Base-by-base conservation (phyloP, 805 yeast genomes). In the Ogataea neopini region DNA sequence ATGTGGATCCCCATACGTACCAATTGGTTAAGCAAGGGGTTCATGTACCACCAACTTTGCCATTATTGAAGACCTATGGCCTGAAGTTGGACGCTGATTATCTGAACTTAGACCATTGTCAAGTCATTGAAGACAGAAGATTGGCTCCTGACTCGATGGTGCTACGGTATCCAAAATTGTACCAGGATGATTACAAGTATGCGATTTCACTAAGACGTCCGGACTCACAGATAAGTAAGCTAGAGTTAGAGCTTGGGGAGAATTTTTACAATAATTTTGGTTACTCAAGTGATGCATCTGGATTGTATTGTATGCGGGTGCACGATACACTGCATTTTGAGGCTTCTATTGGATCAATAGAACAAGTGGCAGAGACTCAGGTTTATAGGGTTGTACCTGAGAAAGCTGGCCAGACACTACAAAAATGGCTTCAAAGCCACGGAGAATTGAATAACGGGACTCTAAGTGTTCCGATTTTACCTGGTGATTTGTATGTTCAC, bases 141-240 rank as follows among this genome's bases (percentile, higher is more conserved):
- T 14, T 20, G 19, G 47, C 52, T 43, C 41, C 71, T 60, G 46
- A 57, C 60, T 79, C 85, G 0, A 61, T 62, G 1, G 64, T 71
- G 36, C 67, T 77, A 43, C 51, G 56, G 3, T 67, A 71, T 65
- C 30, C 49, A 1, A 59, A 64, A n/a, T 58, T 80, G 2, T 82
- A 80, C 54, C 65, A 68, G 35, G 59, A 75, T 3, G 83, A 81
- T 50, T 49, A 69, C 36, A 55, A 62, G 13, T 77, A 69, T 59
- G 54, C 54, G 14, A 55, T 66, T 4, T 69, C 79, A 1, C 59
- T 83, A 18, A 54, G 69, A 1, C 64, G 70, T 45, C 85, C 86
- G 2, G 22, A 48, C 0, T 66, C 76, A 55, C 51, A 63, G 45
- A 17, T 45, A 3, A 44, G 52, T 4, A 51, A 67, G 19, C 35